phyloP scores from a whole-genome alignment of 768 basidiomycete species.

The Suillus discolor region DNA sequence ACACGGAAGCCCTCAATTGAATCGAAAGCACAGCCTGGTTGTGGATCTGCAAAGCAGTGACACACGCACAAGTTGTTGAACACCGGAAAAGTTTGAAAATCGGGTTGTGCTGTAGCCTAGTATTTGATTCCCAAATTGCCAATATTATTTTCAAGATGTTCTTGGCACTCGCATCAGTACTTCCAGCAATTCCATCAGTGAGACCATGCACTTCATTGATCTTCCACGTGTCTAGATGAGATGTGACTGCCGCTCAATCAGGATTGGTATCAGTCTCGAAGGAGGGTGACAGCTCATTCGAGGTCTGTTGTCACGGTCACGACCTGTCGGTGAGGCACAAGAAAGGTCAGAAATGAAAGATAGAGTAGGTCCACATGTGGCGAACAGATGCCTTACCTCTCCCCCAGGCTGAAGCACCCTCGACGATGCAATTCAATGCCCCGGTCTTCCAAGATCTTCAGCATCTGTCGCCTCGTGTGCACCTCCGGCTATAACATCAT shows the following conservation, averaged over 20 bases:
- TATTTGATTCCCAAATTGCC: background rate
- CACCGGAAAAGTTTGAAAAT: background rate
- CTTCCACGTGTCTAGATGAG: background rate
- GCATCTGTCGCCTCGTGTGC: background rate
- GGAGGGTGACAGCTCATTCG: background rate
- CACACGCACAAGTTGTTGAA: background rate
- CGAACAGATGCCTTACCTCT: background rate
- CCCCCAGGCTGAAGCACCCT: background rate
- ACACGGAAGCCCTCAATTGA: background rate
- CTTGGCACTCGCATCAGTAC: background rate
- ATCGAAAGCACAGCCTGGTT: background rate
- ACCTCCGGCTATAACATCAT: background rate
- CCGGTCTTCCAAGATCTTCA: background rate
- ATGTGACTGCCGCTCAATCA: too few species aligned
- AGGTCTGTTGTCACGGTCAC: background rate
- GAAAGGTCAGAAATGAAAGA: background rate
- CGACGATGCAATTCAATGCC: background rate
- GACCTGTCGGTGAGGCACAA: background rate
- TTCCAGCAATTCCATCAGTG: background rate
- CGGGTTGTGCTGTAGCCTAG: background rate
- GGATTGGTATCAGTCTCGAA: background rate
- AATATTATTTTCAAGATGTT: background rate
- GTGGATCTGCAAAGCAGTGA: background rate
- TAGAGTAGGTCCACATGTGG: too few species aligned
- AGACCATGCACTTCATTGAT: background rate